Conservation (phyloP, 768 basidiomycete genomes). For the Xerocomus brunneocitrinus region DNA sequence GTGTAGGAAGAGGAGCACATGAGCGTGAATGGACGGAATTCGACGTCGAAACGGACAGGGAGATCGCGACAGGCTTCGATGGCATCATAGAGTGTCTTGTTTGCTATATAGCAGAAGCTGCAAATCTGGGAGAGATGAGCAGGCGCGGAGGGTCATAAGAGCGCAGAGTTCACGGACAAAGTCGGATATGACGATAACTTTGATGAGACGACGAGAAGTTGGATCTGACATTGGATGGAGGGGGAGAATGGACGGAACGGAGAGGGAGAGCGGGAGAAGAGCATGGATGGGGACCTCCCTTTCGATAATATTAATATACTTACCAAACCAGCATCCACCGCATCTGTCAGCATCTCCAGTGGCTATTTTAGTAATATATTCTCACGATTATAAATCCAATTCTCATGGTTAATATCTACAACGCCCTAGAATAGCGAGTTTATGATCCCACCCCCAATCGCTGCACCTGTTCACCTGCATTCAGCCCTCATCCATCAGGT, state of each 20-base stretch:
- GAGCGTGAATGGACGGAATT: conserved; percentile 33
- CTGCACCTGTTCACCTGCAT: conserved; percentile 33
- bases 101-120: conserved; percentile 37
- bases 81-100: conserved; percentile 35
- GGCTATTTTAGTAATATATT: conserved; percentile 18
- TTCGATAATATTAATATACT: conserved; percentile 28
- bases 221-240: conserved; percentile 18
- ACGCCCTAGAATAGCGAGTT: conserved; percentile 42
- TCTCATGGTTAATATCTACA: conserved; percentile 19
- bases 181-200: conserved; percentile 34
- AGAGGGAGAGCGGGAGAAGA: conserved; percentile 7
- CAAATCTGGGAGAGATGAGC: conserved; percentile 27
- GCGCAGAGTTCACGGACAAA: conserved; percentile 21
- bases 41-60: conserved; percentile 32
- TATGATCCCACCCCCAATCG: conserved; percentile 41
- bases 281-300: conserved; percentile 25
- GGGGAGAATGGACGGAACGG: neutral
- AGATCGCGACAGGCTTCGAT: conserved; percentile 33
- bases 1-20: conserved; percentile 21
- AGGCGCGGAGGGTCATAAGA: neutral
- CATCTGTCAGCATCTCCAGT: conserved; percentile 32
- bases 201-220: conserved; percentile 17
- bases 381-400: conserved; percentile 13
- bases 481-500: neutral
- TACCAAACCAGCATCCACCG: conserved; percentile 19